These are phyloP conservation scores for Tulasnella sp. DNA, from an alignment of 768 basidiomycete species.

Conservation along the genomic window DNA sequence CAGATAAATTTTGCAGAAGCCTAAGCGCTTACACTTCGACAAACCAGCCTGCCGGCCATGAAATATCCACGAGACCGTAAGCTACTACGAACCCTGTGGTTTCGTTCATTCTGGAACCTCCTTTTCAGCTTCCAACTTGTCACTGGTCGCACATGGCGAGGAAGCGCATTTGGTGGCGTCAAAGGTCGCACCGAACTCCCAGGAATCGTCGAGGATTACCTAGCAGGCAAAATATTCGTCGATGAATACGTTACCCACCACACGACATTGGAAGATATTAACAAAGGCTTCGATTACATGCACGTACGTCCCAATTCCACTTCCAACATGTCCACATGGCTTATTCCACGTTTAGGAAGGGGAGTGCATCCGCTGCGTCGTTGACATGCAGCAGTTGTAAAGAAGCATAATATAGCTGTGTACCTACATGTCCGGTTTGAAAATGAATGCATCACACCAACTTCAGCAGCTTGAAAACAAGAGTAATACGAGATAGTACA, in stretches of 20 bases:
- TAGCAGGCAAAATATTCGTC: slow-evolving; percentile 68
- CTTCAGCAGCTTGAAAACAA: neutral
- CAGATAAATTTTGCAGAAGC: neutral
- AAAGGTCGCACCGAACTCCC: slow-evolving; percentile 95
- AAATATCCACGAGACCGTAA: slow-evolving; percentile 80
- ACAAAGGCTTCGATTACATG: slow-evolving; percentile 90
- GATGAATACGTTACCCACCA: slow-evolving; percentile 95
- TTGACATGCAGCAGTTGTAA: slow-evolving; percentile 54
- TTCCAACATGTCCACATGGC: too few species aligned
- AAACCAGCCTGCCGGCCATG: slow-evolving; percentile 68
- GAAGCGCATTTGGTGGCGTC: slow-evolving; percentile 91
- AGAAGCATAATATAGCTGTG: neutral
- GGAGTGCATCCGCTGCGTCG: slow-evolving; percentile 88
- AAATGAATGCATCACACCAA: too few species aligned
- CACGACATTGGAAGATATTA: slow-evolving; percentile 59
- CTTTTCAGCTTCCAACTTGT: slow-evolving; percentile 16
- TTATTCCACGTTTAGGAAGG: slow-evolving; percentile 48
- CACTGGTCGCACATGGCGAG: slow-evolving; percentile 89
- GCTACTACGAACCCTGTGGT: slow-evolving; percentile 23
- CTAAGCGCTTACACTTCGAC: neutral
- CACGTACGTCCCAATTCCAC: slow-evolving; percentile 55
- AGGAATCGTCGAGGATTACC: slow-evolving; percentile 87
- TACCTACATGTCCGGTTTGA: too few species aligned
- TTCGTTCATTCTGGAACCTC: neutral
- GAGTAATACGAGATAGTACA: neutral